These are phyloP conservation scores for Trichosporon sp. DNA, from an alignment of 1,284 basidiomycete species.

Conservation along the genomic window DNA sequence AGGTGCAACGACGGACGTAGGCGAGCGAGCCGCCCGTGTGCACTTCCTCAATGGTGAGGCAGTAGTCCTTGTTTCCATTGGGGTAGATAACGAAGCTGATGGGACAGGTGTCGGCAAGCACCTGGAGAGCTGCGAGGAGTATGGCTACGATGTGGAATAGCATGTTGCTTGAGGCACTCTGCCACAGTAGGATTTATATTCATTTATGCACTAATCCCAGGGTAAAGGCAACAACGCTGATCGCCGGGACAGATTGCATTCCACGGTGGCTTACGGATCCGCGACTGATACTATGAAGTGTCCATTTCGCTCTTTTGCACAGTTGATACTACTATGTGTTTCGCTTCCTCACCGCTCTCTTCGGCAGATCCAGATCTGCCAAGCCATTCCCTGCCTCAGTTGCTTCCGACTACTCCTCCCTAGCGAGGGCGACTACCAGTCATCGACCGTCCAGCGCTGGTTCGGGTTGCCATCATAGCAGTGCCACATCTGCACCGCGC, in stretches of 20 bases:
- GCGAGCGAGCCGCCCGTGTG: not conserved
- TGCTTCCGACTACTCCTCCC: not conserved
- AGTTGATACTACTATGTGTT: not conserved
- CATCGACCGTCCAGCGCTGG: constrained; percentile 17
- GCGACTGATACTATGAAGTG: not conserved
- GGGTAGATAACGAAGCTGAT: not conserved
- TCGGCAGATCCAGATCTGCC: not conserved
- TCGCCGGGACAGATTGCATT: not conserved
- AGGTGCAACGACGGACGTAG: not conserved
- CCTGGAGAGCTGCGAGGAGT: not conserved
- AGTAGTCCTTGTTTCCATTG: not conserved
- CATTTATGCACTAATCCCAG: not conserved
- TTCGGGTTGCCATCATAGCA: constrained; percentile 15
- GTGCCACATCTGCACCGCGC: constrained; percentile 20
- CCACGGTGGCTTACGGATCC: not conserved
- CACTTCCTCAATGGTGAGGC: not conserved
- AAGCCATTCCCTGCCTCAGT: not conserved
- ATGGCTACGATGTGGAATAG: not conserved
- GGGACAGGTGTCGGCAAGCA: not conserved
- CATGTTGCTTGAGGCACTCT: not conserved
- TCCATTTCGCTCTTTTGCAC: not conserved
- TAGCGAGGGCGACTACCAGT: not conserved
- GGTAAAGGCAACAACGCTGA: not conserved
- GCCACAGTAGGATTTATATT: not conserved
- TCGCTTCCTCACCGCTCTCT: not conserved